phyloP scores from a whole-genome alignment of 2,329 filamentous ascomycete genomes.

The Colletotrichum cordylinicola region DNA sequence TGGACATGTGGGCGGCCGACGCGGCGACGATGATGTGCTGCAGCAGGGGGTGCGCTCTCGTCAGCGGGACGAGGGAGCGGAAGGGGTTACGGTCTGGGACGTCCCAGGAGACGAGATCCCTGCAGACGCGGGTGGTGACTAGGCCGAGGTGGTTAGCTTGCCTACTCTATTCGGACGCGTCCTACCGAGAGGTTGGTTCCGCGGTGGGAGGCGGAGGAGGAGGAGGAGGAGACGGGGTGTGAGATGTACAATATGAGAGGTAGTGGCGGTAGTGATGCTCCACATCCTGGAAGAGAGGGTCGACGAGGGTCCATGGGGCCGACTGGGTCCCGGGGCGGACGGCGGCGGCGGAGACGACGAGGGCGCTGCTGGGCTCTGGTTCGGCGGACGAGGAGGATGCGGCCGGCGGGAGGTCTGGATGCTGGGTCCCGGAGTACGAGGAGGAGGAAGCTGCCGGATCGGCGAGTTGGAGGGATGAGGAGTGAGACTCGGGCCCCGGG shows the following conservation, averaged over 20 bases:
- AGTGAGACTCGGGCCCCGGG: not conserved
- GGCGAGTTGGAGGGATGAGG: not conserved
- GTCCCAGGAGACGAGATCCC: constrained; percentile 56
- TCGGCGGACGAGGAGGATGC: not conserved
- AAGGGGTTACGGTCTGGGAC: constrained; percentile 51
- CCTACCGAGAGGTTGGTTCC: not conserved
- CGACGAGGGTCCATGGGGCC: constrained; percentile 45
- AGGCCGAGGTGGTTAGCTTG: constrained; percentile 31
- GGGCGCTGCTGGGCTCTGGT: not conserved
- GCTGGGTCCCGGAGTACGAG: not conserved
- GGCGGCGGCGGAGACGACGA: constrained; percentile 26
- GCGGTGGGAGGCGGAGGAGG: not conserved
- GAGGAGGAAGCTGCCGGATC: not conserved
- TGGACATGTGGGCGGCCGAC: constrained; percentile 54
- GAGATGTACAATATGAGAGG: constrained; percentile 44
- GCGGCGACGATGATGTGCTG: constrained; percentile 54
- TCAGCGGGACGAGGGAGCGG: constrained; percentile 48
- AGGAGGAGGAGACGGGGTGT: not conserved
- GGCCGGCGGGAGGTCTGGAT: not conserved
- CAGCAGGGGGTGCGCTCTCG: constrained; percentile 45
- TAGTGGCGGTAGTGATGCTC: constrained; percentile 48
- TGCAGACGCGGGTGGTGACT: constrained; percentile 58
- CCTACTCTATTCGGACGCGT: not conserved
- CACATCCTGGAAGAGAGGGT: constrained; percentile 59
- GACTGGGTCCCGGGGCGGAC: constrained; percentile 24